phyloP scores from a whole-genome alignment of 1,284 basidiomycete genomes.

The Ceratobasidium sp. region DNA sequence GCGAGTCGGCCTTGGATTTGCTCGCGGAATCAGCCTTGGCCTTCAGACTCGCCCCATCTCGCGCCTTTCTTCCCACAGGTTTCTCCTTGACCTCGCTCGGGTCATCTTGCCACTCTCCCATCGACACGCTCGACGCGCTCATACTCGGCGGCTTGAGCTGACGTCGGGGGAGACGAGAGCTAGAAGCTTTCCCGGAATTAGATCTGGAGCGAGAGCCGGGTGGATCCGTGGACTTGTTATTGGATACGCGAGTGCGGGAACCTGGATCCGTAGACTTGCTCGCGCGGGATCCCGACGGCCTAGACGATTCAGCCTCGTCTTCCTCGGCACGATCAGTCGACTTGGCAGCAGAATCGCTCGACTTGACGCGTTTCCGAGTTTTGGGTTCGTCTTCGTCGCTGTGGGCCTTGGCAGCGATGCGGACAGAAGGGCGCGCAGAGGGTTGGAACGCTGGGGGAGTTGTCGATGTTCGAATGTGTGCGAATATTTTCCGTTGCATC shows the following conservation, averaged over 20 bases:
- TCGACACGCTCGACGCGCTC: not conserved
- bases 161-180: not conserved
- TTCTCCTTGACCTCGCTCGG: not conserved
- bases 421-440: constrained; percentile 5
- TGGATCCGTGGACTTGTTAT: not conserved
- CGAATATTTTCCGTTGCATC: not conserved
- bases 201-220: not conserved
- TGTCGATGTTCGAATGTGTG: not conserved
- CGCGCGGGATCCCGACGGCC: no score
- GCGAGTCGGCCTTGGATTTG: not conserved
- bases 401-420: not conserved
- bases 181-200: not conserved
- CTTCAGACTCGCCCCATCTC: no score
- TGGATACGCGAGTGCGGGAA: no score
- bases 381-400: not conserved
- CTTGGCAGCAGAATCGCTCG: not conserved
- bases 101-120: not conserved
- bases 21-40: no score
- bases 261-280: no score
- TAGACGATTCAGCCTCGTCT: no score
- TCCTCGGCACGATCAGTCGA: no score
- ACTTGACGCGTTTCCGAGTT: not conserved
- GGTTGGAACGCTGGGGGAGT: constrained; percentile 1
- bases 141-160: not conserved
- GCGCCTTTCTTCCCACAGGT: no score